phyloP scores from a whole-genome alignment of 345 rosid genomes.

The Cardamine resedifolia region DNA sequence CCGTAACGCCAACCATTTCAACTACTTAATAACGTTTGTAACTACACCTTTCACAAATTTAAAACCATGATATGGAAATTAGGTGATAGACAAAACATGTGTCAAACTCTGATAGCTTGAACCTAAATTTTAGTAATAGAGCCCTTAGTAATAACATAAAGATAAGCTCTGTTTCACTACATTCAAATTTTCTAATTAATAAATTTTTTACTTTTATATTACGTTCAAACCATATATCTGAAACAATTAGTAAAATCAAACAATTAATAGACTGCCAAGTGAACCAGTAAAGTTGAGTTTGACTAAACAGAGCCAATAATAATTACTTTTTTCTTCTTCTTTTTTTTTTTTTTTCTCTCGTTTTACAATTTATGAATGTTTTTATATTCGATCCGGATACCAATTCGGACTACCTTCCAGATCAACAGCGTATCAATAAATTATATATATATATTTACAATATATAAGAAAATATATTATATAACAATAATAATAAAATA shows the following conservation, averaged over 20 bases:
- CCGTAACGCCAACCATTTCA: neutral
- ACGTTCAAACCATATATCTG: neutral
- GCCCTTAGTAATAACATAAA: too few species aligned
- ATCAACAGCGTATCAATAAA: too few species aligned
- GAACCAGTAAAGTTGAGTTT: neutral
- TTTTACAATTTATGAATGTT: neutral
- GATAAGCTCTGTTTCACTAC: too few species aligned
- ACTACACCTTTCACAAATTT: constrained; percentile 5
- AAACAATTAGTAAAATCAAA: neutral
- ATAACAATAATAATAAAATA: too few species aligned
- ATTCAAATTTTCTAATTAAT: neutral
- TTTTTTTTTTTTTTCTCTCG: neutral
- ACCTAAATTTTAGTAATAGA: neutral
- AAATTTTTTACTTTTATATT: too few species aligned
- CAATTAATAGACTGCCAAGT: constrained; percentile 6
- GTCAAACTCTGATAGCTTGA: constrained; percentile 4
- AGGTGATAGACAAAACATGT: constrained; percentile 17
- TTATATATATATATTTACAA: too few species aligned
- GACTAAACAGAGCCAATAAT: neutral
- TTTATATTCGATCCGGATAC: too few species aligned
- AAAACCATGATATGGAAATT: constrained; percentile 10
- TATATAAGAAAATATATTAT: too few species aligned
- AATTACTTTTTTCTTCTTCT: neutral
- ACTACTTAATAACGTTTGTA: neutral
- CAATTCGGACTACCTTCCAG: too few species aligned